Base-by-base conservation (phyloP, 179 eudicot genomes). In the Carnegiea gigantea region DNA sequence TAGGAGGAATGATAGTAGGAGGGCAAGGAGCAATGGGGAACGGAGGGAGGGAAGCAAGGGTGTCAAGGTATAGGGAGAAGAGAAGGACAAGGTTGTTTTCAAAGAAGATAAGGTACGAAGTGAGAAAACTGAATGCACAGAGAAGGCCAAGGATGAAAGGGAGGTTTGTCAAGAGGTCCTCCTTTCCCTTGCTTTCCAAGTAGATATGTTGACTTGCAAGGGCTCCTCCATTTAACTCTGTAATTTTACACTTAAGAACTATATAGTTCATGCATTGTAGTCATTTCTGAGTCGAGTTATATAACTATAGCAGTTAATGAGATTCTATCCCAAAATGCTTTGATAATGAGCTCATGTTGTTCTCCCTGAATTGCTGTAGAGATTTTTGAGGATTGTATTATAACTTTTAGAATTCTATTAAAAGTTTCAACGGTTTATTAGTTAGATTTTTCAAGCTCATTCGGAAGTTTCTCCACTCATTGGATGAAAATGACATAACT, bases 91-190 rank as follows among this genome's bases (percentile, higher is more conserved):
- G 97, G 73, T 78, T 92, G 84, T 92, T 91, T 57, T 89, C 95
- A 5, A 94, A 92, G 92, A 92, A 92, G 82, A 94, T 94, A 82
- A 87, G 98, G 77, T 94, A 94, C 72, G 89, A 94, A 88, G 97
- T 92, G 18, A 86, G 98, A 85, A 94, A 92, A 83, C 70, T 92
- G 83, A 92, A 94, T 67, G 98, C 98, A 0, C 95, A 94, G 83
- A 92, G 92, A 68, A 88, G 98, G 81, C 98, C 98, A 1, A 79
- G 98, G 77, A 91, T 94, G 92, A 94, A 92, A 88, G 98, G 98
- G 2, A 88, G 98, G 36, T 94, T 94, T 79, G 93, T 92, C 2
- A 94, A 93, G 87, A 82, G 88, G 74, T 84, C 90, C 21, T 86
- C 88, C 11, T 85, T 84, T 33, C 80, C 83, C 46, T 79, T 80